Conservation (phyloP, 1,139 yeast species). For the Geotrichum fermentans region DNA sequence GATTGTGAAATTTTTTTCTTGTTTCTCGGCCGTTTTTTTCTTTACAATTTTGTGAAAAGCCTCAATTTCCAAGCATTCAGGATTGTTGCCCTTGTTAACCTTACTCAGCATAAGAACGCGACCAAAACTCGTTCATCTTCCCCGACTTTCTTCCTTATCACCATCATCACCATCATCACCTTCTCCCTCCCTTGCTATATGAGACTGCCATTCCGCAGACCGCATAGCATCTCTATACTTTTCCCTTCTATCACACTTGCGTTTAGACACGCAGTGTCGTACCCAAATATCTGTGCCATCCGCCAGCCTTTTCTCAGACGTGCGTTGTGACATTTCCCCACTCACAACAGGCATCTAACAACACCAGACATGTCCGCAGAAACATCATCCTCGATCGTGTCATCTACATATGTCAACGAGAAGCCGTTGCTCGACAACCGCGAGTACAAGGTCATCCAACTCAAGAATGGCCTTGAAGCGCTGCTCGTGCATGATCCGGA, state of each 20-base stretch:
- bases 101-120: too few species aligned
- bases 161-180: too few species aligned
- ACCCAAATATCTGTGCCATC: background rate
- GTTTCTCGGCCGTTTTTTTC: background rate
- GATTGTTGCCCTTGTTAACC: too few species aligned
- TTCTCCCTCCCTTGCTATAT: background rate
- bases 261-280: background rate
- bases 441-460: conserved; percentile 58
- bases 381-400: background rate
- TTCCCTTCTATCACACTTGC: background rate
- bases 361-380: conserved; percentile 3
- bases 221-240: background rate
- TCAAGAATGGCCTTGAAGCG: conserved; percentile 67
- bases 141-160: too few species aligned
- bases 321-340: background rate
- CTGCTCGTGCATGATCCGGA: conserved; percentile 74
- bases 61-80: background rate
- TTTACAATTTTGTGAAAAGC: background rate
- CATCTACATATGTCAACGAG: conserved; percentile 22
- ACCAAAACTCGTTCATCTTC: too few species aligned
- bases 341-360: background rate
- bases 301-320: background rate
- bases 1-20: background rate
- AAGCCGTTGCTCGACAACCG: conserved; percentile 57
- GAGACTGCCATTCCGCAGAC: conserved; percentile 1